phyloP scores from a whole-genome alignment of 441 rosid species.

The Gossypium trilobum region DNA sequence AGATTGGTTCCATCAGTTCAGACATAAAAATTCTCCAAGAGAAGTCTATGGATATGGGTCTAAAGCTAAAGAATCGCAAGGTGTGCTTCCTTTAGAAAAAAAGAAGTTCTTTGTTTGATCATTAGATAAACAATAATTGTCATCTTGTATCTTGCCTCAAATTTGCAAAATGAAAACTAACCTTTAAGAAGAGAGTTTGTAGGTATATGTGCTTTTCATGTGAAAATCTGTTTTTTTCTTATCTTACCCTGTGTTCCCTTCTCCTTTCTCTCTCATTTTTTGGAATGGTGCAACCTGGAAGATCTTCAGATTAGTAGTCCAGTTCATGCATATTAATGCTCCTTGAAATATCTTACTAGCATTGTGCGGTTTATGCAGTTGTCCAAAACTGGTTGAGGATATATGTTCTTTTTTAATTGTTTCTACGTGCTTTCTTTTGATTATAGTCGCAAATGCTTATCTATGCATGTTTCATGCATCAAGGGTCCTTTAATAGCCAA shows the following conservation, averaged over 20 bases:
- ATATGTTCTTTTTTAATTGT: neutral
- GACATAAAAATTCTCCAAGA: slow-evolving; percentile 97
- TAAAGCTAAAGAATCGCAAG: slow-evolving; percentile 95
- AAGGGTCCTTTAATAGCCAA: neutral
- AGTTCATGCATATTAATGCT: slow-evolving; percentile 4
- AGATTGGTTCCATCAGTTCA: slow-evolving; percentile 96
- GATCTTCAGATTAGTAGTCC: neutral
- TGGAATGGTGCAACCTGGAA: neutral
- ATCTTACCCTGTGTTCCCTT: neutral
- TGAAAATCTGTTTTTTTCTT: neutral
- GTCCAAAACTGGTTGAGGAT: neutral
- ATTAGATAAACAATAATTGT: neutral
- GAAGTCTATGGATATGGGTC: slow-evolving; percentile 99
- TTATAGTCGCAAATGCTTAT: neutral
- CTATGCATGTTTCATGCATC: neutral
- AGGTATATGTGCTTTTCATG: neutral
- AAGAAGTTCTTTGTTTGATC: neutral
- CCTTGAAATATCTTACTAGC: neutral
- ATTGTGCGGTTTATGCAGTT: neutral
- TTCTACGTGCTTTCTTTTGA: neutral
- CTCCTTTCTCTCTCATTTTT: neutral
- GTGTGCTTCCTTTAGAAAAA: slow-evolving; percentile 29
- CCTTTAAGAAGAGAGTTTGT: neutral
- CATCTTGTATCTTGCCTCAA: neutral
- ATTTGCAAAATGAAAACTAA: neutral